phyloP scores from a whole-genome alignment of 169 alveolate species.

The Ichthyophthirius multifiliis region DNA sequence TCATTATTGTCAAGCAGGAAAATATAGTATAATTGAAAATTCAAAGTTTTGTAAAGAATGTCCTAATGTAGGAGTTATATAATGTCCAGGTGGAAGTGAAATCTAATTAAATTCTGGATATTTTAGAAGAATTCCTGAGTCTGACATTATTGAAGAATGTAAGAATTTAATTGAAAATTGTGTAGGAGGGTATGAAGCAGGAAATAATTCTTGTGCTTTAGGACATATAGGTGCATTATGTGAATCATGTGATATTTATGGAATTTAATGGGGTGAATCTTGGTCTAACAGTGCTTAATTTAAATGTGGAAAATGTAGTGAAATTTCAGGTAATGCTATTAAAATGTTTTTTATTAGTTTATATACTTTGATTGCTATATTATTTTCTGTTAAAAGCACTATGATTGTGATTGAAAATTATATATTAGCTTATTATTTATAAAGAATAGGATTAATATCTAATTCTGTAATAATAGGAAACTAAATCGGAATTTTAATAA shows the following conservation, averaged over 20 bases:
- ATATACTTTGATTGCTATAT: not conserved
- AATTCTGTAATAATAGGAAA: not conserved
- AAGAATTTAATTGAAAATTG: constrained; percentile 3
- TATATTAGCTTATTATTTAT: not conserved
- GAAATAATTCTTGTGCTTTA: constrained; percentile 5
- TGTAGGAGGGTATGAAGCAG: constrained; percentile 27
- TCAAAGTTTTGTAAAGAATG: not conserved
- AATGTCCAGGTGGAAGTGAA: not conserved
- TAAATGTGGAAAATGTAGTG: constrained; percentile 28
- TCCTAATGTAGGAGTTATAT: not conserved
- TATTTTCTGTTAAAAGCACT: not conserved
- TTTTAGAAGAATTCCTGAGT: constrained; percentile 14
- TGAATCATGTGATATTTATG: constrained; percentile 30
- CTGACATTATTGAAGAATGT: constrained; percentile 15
- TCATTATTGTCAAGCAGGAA: not conserved
- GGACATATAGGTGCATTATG: constrained; percentile 41
- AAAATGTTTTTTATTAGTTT: not conserved
- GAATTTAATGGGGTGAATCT: not conserved
- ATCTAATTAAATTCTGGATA: constrained; percentile 4
- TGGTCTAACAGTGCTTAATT: constrained; percentile 7
- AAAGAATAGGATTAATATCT: not conserved
- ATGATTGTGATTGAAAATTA: not conserved
- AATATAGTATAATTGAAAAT: not conserved
- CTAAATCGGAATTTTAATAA: not conserved
- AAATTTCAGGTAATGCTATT: not conserved